phyloP scores from a whole-genome alignment of 805 yeast genomes.

The Sugiyamaella mastotermitis region DNA sequence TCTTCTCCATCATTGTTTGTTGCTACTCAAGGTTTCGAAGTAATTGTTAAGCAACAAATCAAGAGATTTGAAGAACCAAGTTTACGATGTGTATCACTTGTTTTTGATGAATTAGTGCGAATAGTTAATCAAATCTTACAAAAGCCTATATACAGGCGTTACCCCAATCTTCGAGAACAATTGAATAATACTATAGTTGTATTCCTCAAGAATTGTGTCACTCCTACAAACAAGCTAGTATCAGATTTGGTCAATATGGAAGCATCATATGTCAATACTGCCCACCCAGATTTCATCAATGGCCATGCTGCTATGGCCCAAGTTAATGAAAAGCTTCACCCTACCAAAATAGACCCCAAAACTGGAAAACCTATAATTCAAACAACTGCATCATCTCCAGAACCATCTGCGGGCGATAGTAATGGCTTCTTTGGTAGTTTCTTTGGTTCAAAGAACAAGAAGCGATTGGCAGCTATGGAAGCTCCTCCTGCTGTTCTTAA shows the following conservation, averaged over 20 bases:
- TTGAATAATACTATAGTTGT: conserved; percentile 73
- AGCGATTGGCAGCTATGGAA: conserved; percentile 91
- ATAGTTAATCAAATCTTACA: conserved; percentile 78
- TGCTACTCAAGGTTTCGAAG: conserved; percentile 96
- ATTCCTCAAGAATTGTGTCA: conserved; percentile 68
- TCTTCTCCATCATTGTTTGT: conserved; percentile 94
- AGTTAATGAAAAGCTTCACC: conserved; percentile 81
- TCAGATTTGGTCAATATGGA: conserved; percentile 78
- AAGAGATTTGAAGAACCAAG: conserved; percentile 92
- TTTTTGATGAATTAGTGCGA: conserved; percentile 91
- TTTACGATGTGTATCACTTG: conserved; percentile 77
- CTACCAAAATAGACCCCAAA: conserved; percentile 78
- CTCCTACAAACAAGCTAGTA: conserved; percentile 84
- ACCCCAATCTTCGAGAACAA: conserved; percentile 86
- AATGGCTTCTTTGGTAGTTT: conserved; percentile 94
- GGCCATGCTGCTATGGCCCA: conserved; percentile 94
- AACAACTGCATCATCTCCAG: conserved; percentile 21
- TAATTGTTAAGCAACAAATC: conserved; percentile 88
- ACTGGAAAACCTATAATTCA: conserved; percentile 72
- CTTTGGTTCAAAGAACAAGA: conserved; percentile 85
- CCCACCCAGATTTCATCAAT: conserved; percentile 91
- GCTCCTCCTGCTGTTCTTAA: conserved; percentile 94
- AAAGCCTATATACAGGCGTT: conserved; percentile 78
- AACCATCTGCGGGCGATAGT: conserved; percentile 37
- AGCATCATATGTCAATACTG: conserved; percentile 93